Evolutionary conservation across 2,329 filamentous ascomycete genomes (phyloP), one percentile per base, ranked within the genome.

Genomic region (Zymoseptoria passerinii): DNA sequence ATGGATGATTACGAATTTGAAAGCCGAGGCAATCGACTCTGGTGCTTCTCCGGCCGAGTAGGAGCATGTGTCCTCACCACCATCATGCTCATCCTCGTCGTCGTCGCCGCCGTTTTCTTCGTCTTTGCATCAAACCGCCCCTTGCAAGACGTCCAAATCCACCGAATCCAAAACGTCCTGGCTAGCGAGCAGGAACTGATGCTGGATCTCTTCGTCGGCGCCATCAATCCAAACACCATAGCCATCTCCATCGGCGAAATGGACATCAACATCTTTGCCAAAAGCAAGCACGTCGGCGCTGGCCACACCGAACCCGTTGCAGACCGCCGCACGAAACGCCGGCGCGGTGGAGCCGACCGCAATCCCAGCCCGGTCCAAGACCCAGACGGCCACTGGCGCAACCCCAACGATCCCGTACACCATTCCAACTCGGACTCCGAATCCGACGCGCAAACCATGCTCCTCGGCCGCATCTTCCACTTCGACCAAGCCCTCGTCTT

Each of bases 141-240:
- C 6, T 81, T 99, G 52, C 82, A 84, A 27, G 84, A 89, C 63
- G 88, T 97, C 59, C 80, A 87, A 63, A 83, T 97, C 50, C 78
- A 87, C 57, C 86, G 87, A 63, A 90, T 99, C 65, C 84, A 88
- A 67, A 95, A 96, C 65, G 90, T 99, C 23, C 82, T 97, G 53
- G 92, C 92, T 2, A 96, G 90, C 67, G 90, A 96, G 72, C 90
- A 96, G 72, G 92, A 97, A 71, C 81, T 99, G 49, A 96, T 99
- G 84, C 83, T 97, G 68, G 92, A 99, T 72, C 77, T 99, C 53
- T 84, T 89, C 19, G 90, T 99, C 60, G 84, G 84, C 65, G 94
- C 92, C 0, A 81, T 92, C 66, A 99, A 99, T 71, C 92, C 92
- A 0, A 99, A 97, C 66, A 85, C 96, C 48, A 88, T 97, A 48